A percentile compares a stretch with the other conserved stretches of the same genome.
phyloP scores from a whole-genome alignment of 768 basidiomycete species.

The Podaxis mareebaensis region DNA sequence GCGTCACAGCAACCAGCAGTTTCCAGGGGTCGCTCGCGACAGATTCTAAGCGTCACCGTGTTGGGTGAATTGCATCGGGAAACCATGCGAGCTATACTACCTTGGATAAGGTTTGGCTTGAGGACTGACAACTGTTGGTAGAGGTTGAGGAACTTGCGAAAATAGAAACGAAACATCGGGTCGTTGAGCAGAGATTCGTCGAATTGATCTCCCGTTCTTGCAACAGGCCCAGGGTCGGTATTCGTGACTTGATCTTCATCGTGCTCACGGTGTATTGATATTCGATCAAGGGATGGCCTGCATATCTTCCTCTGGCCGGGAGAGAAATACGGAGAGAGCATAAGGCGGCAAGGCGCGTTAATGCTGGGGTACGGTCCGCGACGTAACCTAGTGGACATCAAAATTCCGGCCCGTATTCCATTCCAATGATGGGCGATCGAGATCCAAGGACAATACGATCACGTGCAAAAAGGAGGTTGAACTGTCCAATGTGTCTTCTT shows the following conservation, averaged over 20 bases:
- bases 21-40: conserved; percentile 67
- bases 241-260: not conserved
- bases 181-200: conserved; percentile 11
- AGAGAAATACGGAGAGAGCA: conserved; percentile 14
- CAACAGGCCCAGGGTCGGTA: not conserved
- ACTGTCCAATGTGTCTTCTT: conserved; percentile 11
- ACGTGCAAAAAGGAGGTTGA: conserved; percentile 13
- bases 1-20: conserved; percentile 61
- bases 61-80: not conserved
- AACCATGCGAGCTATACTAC: conserved; percentile 20
- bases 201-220: not conserved
- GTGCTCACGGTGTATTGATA: not conserved
- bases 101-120: conserved; percentile 43
- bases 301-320: not conserved
- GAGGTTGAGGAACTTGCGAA: conserved; percentile 24
- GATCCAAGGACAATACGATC: not conserved
- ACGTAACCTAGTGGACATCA: not conserved
- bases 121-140: conserved; percentile 25
- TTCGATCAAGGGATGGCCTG: not conserved
- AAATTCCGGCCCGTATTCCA: conserved; percentile 4
- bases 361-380: not conserved
- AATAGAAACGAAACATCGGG: conserved; percentile 29
- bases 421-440: conserved; percentile 2
- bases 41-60: conserved; percentile 37
- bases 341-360: not conserved